Conservation (phyloP, 768 basidiomycete species). For the Pluteus cervinus region DNA sequence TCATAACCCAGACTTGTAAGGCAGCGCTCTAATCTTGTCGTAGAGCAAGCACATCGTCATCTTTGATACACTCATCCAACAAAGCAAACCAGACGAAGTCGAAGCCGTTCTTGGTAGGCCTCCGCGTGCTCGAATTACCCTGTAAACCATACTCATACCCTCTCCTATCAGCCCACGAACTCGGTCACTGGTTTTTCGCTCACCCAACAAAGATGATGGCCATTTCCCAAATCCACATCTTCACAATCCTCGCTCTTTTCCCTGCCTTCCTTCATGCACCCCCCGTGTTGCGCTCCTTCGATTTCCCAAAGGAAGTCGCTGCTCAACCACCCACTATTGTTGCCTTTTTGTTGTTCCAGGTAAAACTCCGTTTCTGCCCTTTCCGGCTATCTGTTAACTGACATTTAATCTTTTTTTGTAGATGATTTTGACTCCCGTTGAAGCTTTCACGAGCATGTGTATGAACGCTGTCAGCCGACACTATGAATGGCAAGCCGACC, state of each 20-base stretch:
- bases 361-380: slow-evolving; percentile 6
- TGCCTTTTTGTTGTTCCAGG: slow-evolving; percentile 85
- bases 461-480: slow-evolving; percentile 81
- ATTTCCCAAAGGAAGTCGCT: slow-evolving; percentile 63
- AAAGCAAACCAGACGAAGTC: slow-evolving; percentile 86
- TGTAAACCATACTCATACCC: slow-evolving; percentile 3
- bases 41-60: slow-evolving; percentile 94
- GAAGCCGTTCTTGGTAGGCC: slow-evolving; percentile 82
- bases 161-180: slow-evolving; percentile 67
- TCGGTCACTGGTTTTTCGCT: slow-evolving; percentile 92
- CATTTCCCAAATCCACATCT: slow-evolving; percentile 83
- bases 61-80: slow-evolving; percentile 94
- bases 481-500: slow-evolving; percentile 93
- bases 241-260: slow-evolving; percentile 80
- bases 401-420: slow-evolving; percentile 17
- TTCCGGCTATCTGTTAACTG: slow-evolving; percentile 3
- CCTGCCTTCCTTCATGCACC: slow-evolving; percentile 85
- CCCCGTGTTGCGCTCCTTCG: slow-evolving; percentile 74
- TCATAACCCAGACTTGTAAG: background rate
- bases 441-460: slow-evolving; percentile 62
- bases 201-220: slow-evolving; percentile 88
- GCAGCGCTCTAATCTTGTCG: background rate
- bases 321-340: slow-evolving; percentile 73
- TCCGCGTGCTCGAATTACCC: background rate
- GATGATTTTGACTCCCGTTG: slow-evolving; percentile 80